Base-by-base conservation (phyloP, 306 rosid genomes). In the Cucumis melo region DNA sequence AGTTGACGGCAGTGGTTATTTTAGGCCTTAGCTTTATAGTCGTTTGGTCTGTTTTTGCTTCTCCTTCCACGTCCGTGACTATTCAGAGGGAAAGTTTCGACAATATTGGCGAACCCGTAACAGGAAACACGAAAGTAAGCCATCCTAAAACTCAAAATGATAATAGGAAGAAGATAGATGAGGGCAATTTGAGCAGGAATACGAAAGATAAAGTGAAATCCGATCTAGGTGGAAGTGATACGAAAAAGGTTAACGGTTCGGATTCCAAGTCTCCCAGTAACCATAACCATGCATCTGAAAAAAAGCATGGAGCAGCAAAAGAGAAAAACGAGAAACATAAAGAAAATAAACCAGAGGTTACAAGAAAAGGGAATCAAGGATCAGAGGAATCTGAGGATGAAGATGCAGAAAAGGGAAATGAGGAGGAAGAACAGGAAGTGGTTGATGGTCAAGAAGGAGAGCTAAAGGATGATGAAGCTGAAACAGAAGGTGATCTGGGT, bases 1-100 rank as follows among this genome's bases (percentile, higher is more conserved):
- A 92, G 89, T 87, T 89, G 95, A 64, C 93, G 2, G 96, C 88
- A 46, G 96, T 89, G 55, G 89, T 87, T 19, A 44, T 92, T 1
- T 73, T 92, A 82, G 99, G 97, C 58, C 88, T 92, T 36, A 90
- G 97, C 80, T 94, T 91, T 59, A 84, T 92, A 75, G 78, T 94
- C 68, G 88, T 90, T 10, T 94, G 99, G 99, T 83, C 88, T 11
- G 80, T 90, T 78, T 92, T 92, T 77, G 87, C 95, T 57, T 82
- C 92, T 80, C 82, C 93, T 4, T 83, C 96, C 42, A 76, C 91
- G 65, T 88, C 96, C 7, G 85, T 88, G 39, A 82, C 84, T 32
- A 83, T 84, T 15, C 91, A 88, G 58, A 87, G 97, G 75, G 97
- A 92, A 78, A 94, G 96, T 79, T 92, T 94, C 75, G 99, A 94